These are phyloP conservation scores for Yarrowia sp. DNA, from an alignment of 805 yeast genomes.

Conservation along the genomic window DNA sequence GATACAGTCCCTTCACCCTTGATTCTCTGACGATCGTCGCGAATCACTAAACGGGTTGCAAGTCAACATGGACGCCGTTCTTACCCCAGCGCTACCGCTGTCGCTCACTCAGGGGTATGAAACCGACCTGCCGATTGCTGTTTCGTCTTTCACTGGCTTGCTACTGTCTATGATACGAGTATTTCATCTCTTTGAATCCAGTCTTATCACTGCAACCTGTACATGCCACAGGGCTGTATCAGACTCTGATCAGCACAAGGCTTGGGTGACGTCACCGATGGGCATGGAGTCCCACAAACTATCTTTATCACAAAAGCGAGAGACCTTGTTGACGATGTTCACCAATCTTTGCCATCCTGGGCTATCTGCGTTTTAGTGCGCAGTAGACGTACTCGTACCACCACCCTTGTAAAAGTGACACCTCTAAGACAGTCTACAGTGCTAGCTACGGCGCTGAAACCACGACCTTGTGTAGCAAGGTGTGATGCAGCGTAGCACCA, in stretches of 20 bases:
- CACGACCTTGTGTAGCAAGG: not conserved
- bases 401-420: too few species aligned
- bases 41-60: not conserved
- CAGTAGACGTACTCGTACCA: too few species aligned
- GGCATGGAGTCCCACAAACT: not conserved
- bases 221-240: not conserved
- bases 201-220: not conserved
- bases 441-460: too few species aligned
- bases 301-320: conserved; percentile 2
- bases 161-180: not conserved
- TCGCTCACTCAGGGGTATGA: not conserved
- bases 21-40: not conserved
- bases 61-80: too few species aligned
- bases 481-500: not conserved
- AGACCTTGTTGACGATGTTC: not conserved
- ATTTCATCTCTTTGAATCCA: too few species aligned
- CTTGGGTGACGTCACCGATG: conserved; percentile 24
- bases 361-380: conserved; percentile 3
- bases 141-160: not conserved
- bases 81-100: too few species aligned
- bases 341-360: not conserved
- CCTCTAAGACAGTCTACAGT: too few species aligned
- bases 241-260: conserved; percentile 4
- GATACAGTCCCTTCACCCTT: too few species aligned
- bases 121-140: not conserved